Evolutionary conservation across 345 rosid genomes (phyloP).

Genomic region (Rhizophora mangle): DNA sequence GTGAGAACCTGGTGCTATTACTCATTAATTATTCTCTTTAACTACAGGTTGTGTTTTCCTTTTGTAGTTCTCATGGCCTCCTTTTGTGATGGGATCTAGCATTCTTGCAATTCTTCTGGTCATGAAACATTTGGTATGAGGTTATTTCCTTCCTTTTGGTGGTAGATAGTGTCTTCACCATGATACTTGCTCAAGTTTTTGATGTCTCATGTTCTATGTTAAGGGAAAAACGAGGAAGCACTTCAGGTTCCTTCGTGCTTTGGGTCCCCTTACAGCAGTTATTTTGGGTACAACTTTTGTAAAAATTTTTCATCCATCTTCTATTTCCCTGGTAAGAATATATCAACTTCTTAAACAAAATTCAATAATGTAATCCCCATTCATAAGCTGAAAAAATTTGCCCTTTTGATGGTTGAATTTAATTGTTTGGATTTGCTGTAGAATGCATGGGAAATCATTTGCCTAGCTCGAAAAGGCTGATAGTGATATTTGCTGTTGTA

Average conservation of each 20-base stretch:
- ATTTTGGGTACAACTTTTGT: conserved; percentile 79
- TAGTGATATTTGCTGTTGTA: conserved; percentile 31
- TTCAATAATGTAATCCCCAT: no score
- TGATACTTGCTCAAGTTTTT: conserved; percentile 13
- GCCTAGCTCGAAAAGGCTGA: not conserved
- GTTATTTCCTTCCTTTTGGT: conserved; percentile 8
- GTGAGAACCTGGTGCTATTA: conserved; percentile 21
- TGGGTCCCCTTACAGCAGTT: conserved; percentile 91
- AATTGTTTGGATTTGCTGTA: not conserved
- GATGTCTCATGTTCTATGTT: conserved; percentile 18
- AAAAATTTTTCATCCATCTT: conserved; percentile 74
- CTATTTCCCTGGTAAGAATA: conserved; percentile 78
- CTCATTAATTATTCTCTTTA: conserved; percentile 42
- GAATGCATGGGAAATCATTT: not conserved
- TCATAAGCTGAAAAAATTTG: not conserved
- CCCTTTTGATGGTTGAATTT: not conserved
- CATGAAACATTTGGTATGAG: conserved; percentile 88
- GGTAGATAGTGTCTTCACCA: not conserved
- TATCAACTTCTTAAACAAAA: not conserved
- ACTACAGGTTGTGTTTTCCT: conserved; percentile 55
- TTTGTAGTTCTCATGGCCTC: conserved; percentile 99
- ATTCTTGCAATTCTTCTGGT: conserved; percentile 73
- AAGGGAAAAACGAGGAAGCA: conserved; percentile 92
- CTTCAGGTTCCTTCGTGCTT: conserved; percentile 76
- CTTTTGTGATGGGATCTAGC: conserved; percentile 91